Evolutionary conservation across 2,329 filamentous ascomycete genomes (phyloP).

Genomic region (Colletotrichum neosansevieriae): DNA sequence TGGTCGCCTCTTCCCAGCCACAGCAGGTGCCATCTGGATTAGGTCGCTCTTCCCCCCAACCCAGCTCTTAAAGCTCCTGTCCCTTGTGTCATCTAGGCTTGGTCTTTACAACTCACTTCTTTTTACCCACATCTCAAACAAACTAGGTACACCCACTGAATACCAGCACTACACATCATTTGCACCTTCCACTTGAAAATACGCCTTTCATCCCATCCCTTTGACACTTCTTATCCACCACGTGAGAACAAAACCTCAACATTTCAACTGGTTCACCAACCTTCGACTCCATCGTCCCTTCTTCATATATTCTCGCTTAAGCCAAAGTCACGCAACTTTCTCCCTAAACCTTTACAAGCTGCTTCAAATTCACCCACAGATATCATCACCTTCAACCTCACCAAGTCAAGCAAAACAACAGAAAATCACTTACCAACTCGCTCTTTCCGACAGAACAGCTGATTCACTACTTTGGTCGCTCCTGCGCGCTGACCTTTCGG

Average conservation of each 20-base stretch:
- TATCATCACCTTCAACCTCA: background rate
- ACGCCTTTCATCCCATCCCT: too few relatives aligned
- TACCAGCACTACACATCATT: too few relatives aligned
- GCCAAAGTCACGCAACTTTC: background rate
- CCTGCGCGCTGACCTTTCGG: background rate
- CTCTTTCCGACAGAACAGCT: background rate
- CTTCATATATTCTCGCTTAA: background rate
- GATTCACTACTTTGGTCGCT: conserved; percentile 5
- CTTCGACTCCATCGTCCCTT: background rate
- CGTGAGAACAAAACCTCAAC: background rate
- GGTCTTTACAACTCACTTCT: background rate
- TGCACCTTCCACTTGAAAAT: too few relatives aligned
- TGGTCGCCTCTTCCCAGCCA: background rate
- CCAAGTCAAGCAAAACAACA: background rate
- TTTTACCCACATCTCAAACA: too few relatives aligned
- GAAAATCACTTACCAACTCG: background rate
- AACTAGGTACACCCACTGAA: too few relatives aligned
- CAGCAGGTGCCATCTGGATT: background rate
- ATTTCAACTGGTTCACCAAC: background rate
- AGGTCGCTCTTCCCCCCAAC: background rate
- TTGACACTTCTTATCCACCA: too few relatives aligned
- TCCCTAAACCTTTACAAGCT: background rate
- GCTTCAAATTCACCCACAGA: too few relatives aligned
- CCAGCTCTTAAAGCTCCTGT: background rate
- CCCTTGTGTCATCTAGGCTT: too few relatives aligned